A percentile compares a stretch with the other conserved stretches of the same genome.
Evolutionary conservation across 2,329 filamentous ascomycete species (phyloP).

Genomic region (Tolypocladium ophioglossoides): DNA sequence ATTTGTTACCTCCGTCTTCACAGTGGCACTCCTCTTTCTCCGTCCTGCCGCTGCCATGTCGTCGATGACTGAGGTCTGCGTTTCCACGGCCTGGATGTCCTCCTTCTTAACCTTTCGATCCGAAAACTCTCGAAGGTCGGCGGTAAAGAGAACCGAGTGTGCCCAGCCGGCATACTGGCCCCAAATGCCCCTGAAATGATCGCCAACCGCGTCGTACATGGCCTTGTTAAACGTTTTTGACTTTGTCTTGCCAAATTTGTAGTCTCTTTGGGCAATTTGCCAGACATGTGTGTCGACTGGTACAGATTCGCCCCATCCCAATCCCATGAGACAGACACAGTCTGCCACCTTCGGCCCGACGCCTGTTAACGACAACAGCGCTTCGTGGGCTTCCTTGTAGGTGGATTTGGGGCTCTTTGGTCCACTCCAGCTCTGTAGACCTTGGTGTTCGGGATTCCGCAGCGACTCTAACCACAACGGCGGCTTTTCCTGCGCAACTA

Average conservation of each 20-base stretch:
- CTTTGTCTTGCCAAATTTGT: constrained; percentile 81
- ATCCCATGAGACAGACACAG: constrained; percentile 90
- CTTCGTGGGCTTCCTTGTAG: constrained; percentile 71
- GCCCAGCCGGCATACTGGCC: constrained; percentile 94
- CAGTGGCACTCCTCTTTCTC: constrained; percentile 14
- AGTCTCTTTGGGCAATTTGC: constrained; percentile 96
- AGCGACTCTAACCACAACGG: constrained; percentile 66
- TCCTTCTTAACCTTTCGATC: constrained; percentile 35
- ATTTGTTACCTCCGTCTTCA: constrained; percentile 7
- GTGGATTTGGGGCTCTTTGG: constrained; percentile 33
- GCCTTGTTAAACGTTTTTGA: constrained; percentile 77
- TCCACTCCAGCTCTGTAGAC: constrained; percentile 29
- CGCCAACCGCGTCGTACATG: constrained; percentile 82
- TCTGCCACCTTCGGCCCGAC: constrained; percentile 96
- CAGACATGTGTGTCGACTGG: constrained; percentile 97
- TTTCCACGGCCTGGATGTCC: neutral
- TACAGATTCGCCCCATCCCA: constrained; percentile 92
- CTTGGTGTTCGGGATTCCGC: constrained; percentile 63
- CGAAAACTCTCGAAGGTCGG: constrained; percentile 78
- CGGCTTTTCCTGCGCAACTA: constrained; percentile 58
- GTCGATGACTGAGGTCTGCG: constrained; percentile 4
- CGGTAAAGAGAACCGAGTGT: constrained; percentile 92
- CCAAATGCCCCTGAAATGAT: constrained; percentile 85
- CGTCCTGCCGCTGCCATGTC: constrained; percentile 15
- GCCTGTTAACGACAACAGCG: constrained; percentile 68